Evolutionary conservation across 345 rosid species (phyloP).

Genomic region (Euphorbia tirucalli): DNA sequence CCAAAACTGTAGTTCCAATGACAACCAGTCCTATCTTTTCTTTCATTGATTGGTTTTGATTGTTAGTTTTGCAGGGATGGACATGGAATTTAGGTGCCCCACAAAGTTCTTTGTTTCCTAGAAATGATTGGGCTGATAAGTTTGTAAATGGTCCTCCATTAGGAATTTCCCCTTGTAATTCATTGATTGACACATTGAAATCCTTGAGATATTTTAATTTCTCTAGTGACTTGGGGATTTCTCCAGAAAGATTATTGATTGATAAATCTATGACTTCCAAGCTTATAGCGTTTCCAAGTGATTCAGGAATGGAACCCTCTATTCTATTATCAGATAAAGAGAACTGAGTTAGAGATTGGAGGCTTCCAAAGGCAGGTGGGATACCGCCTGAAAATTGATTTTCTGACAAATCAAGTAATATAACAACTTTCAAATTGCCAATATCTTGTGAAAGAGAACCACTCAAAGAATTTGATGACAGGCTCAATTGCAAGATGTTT

Average conservation of each 20-base stretch:
- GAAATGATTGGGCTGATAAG: background rate
- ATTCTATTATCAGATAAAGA: background rate
- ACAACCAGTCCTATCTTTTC: background rate
- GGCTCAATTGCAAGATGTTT: background rate
- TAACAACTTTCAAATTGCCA: background rate
- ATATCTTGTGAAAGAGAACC: background rate
- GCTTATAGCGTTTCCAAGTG: background rate
- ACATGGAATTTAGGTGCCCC: slow-evolving; percentile 22
- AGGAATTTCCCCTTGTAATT: slow-evolving; percentile 15
- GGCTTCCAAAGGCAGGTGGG: background rate
- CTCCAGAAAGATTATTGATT: slow-evolving; percentile 3
- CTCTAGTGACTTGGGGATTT: slow-evolving; percentile 21
- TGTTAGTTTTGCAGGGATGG: slow-evolving; percentile 12
- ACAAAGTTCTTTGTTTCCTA: slow-evolving; percentile 10
- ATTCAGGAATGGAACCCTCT: background rate
- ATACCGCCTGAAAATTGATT: slow-evolving; percentile 18
- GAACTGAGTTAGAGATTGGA: background rate
- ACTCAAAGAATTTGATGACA: background rate
- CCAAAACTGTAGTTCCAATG: background rate
- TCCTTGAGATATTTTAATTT: background rate
- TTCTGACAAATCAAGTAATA: slow-evolving; percentile 12
- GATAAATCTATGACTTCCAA: background rate
- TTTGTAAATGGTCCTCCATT: slow-evolving; percentile 3
- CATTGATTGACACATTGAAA: slow-evolving; percentile 14
- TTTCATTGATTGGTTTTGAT: background rate